These are phyloP conservation scores for Calophaca sinica DNA, from an alignment of 306 rosid species.

Conservation along the genomic window DNA sequence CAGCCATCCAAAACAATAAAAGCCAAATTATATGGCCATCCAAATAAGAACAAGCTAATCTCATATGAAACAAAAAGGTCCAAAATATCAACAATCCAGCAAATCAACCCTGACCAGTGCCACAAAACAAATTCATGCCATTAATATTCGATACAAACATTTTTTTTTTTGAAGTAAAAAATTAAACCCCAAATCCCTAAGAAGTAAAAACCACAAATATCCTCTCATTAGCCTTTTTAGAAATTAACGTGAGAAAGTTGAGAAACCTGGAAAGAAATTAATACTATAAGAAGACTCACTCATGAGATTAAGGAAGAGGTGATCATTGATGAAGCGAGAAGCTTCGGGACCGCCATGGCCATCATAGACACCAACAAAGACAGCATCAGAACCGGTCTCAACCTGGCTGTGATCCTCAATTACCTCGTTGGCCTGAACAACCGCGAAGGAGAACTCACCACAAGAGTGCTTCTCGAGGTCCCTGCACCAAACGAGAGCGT, in stretches of 20 bases:
- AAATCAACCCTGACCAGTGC: conserved; percentile 26
- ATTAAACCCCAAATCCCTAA: neutral
- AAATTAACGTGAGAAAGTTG: too few species aligned
- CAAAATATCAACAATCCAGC: conserved; percentile 38
- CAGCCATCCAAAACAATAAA: conserved; percentile 34
- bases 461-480: conserved; percentile 73
- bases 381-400: conserved; percentile 70
- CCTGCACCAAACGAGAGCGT: conserved; percentile 67
- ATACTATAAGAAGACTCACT: conserved; percentile 43
- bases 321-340: conserved; percentile 65
- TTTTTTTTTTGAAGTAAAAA: neutral
- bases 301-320: conserved; percentile 65
- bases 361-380: conserved; percentile 87
- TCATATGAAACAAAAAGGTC: conserved; percentile 6
- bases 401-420: conserved; percentile 90
- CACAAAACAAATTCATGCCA: conserved; percentile 10
- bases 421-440: conserved; percentile 81
- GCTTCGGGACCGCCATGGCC: conserved; percentile 93
- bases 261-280: too few species aligned
- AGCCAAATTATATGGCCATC: conserved; percentile 39
- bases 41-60: conserved; percentile 39
- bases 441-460: conserved; percentile 84
- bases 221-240: too few species aligned
- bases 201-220: too few species aligned
- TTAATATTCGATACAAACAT: neutral